Conservation (phyloP, 257 asterid species). For the Nicotiana knightiana region DNA sequence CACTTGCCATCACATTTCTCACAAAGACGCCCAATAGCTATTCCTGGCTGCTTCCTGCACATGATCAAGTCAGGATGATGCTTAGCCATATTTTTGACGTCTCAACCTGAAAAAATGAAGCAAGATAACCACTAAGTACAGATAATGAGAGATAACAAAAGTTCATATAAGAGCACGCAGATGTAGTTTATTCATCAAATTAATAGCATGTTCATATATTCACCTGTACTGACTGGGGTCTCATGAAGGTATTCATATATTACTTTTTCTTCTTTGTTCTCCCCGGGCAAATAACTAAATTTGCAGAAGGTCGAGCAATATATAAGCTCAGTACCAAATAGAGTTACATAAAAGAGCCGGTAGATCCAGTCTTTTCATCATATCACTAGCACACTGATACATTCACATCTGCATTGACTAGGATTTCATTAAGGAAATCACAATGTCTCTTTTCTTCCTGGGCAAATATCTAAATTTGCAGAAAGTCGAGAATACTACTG, state of each 20-base stretch:
- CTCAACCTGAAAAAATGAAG: background rate
- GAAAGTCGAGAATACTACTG: background rate
- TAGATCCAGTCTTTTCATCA: background rate
- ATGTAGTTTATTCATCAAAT: background rate
- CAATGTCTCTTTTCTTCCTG: background rate
- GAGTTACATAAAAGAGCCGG: background rate
- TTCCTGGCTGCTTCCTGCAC: conserved; percentile 89
- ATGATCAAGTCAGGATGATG: conserved; percentile 87
- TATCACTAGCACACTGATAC: background rate
- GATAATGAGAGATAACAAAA: background rate
- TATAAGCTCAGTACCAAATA: background rate
- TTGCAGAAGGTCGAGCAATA: background rate
- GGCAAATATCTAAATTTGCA: background rate
- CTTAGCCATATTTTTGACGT: conserved; percentile 55
- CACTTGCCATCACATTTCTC: conserved; percentile 86
- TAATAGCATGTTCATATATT: background rate
- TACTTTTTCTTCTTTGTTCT: background rate
- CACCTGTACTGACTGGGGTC: background rate
- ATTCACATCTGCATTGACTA: background rate
- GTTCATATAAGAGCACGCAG: background rate
- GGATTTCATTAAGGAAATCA: background rate
- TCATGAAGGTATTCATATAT: background rate
- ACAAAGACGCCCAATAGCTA: conserved; percentile 84
- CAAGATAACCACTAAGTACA: background rate
- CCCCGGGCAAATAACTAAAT: background rate